Conservation (phyloP, 2,329 filamentous ascomycete species). For the Chalara sp. region DNA sequence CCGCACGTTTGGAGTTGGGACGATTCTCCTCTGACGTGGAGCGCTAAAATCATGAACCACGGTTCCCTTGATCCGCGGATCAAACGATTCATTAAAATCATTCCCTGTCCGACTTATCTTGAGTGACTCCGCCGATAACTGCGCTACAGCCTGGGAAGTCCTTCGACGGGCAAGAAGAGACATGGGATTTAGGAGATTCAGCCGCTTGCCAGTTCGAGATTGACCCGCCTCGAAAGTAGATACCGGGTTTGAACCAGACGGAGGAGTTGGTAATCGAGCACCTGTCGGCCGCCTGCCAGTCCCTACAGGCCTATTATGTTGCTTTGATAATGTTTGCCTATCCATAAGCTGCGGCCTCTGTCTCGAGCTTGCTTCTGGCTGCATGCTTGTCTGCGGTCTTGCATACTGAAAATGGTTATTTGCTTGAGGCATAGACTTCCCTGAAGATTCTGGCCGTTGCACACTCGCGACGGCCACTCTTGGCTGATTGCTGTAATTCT, state of each 20-base stretch:
- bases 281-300: constrained; percentile 18
- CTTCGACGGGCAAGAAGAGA: constrained; percentile 26
- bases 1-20: constrained; percentile 25
- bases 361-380: constrained; percentile 9
- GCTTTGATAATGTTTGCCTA: constrained; percentile 9
- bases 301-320: constrained; percentile 12
- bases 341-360: constrained; percentile 11
- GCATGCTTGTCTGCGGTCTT: constrained; percentile 10
- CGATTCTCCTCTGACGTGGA: constrained; percentile 41
- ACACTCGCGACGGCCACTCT: constrained; percentile 14
- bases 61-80: constrained; percentile 58
- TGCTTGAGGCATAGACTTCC: constrained; percentile 12
- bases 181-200: constrained; percentile 34
- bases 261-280: constrained; percentile 20
- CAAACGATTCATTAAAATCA: constrained; percentile 38
- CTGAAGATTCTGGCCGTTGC: constrained; percentile 19
- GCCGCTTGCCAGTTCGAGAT: constrained; percentile 21
- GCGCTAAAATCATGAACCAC: constrained; percentile 61
- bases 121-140: constrained; percentile 20
- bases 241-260: constrained; percentile 6
- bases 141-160: constrained; percentile 24
- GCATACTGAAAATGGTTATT: constrained; percentile 12
- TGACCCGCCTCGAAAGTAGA: constrained; percentile 17
- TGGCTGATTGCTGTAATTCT: constrained; percentile 15
- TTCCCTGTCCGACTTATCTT: constrained; percentile 13